phyloP scores from a whole-genome alignment of 306 rosid species.

The Coriaria nepalensis region DNA sequence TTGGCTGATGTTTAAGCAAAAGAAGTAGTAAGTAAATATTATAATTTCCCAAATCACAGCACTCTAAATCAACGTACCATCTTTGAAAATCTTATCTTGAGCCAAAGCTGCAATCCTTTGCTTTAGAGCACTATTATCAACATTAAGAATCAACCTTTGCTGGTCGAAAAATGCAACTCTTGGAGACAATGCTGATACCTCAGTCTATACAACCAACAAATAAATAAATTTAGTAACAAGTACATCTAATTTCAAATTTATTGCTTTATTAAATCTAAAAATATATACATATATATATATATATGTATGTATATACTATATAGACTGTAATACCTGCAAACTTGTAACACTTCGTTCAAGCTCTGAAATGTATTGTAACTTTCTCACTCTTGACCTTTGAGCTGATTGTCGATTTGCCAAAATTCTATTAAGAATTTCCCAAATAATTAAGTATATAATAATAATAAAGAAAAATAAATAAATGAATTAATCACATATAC shows the following conservation, averaged over 20 bases:
- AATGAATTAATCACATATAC: too few relatives aligned
- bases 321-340: constrained; percentile 44
- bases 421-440: constrained; percentile 27
- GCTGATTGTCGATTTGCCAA: constrained; percentile 95
- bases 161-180: constrained; percentile 91
- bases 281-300: too few relatives aligned
- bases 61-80: constrained; percentile 29
- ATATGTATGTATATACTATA: too few relatives aligned
- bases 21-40: too few relatives aligned
- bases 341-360: constrained; percentile 81
- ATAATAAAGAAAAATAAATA: too few relatives aligned
- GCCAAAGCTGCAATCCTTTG: constrained; percentile 96
- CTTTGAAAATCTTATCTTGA: constrained; percentile 94
- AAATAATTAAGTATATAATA: too few relatives aligned
- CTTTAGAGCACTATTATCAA: constrained; percentile 81
- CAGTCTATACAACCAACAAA: constrained; percentile 35
- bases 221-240: neutral
- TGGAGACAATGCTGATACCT: constrained; percentile 91
- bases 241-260: neutral
- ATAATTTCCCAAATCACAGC: too few relatives aligned
- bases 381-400: constrained; percentile 87
- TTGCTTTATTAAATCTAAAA: too few relatives aligned
- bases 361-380: constrained; percentile 82
- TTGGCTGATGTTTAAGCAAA: too few relatives aligned
- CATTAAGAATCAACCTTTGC: constrained; percentile 83